Evolutionary conservation across 805 yeast species (phyloP), one percentile per base, ranked within the genome.

Genomic region (Lipomyces orientalis): DNA sequence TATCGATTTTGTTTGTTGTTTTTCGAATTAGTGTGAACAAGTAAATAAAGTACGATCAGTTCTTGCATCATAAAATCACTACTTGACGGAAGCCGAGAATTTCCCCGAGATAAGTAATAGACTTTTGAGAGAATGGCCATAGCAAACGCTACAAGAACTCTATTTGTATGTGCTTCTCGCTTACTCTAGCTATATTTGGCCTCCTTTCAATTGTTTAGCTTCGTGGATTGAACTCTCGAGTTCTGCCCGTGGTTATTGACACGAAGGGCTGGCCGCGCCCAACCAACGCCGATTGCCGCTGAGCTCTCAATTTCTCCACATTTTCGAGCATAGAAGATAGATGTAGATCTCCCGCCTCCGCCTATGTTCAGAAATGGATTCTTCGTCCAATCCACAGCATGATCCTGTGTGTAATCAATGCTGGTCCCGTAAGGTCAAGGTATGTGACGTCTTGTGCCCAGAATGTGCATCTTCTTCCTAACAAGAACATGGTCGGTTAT

Each of bases 351-450:
- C n/a, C n/a, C n/a, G n/a, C n/a, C n/a, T 25, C 29, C 3, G 29
- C 29, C 29, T 3, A 25, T 25, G 29, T 39, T 39, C 46, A 14
- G 46, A 5, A 14, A 39, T 39, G 46, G 6, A 4, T 39, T 39
- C 46, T 14, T 39, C 46, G 46, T n/a, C 46, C 14, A 39, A 39
- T 39, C 16, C 16, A 39, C 46, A 39, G 2, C n/a, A 16, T 39
- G 46, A 39, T 39, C 46, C 19, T 39, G 46, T 19, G 14, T 39
- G 46, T 39, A 19, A 39, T 31, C 55, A 56, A 4, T 56, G 60
- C 22, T 31, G 1, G 16, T 10, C 9, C 0, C 60, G 60, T 4
- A 56, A 56, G 31, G 54, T 56, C 56, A 56, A 56, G 60, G 60
- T 56, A 25, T 5, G 14, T n/a, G 33, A 52, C 22, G 10, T 10